These are phyloP conservation scores for Crataegus laevigata DNA, from an alignment of 306 rosid genomes.

Conservation along the genomic window DNA sequence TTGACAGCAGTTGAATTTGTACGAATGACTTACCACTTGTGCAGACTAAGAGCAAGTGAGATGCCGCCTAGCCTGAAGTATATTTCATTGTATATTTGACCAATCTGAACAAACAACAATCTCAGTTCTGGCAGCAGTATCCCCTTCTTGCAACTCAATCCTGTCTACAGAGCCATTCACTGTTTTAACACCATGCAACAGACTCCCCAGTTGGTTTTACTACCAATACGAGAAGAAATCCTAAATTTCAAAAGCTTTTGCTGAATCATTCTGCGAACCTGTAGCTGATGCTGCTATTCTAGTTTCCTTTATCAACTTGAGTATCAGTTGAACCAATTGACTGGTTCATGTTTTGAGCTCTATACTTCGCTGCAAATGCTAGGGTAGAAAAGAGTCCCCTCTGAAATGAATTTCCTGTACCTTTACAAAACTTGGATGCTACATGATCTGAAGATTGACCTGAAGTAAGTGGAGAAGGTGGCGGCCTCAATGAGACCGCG, in stretches of 20 bases:
- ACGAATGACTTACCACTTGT: neutral
- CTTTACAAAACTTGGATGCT: constrained; percentile 36
- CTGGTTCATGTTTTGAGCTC: neutral
- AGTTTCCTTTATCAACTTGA: neutral
- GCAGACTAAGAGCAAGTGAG: neutral
- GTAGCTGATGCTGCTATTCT: neutral
- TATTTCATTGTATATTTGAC: neutral
- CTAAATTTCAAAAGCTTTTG: constrained; percentile 22
- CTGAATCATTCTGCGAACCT: constrained; percentile 18
- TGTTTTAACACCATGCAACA: neutral
- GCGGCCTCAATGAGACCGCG: constrained; percentile 19
- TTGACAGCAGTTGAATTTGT: neutral
- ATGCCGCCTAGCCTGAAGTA: neutral
- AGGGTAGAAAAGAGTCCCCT: constrained; percentile 55
- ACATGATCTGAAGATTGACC: constrained; percentile 33
- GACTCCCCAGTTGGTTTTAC: neutral
- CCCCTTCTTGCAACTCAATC: neutral
- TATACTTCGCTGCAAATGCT: constrained; percentile 52
- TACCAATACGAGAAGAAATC: constrained; percentile 9
- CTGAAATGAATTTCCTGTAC: constrained; percentile 38
- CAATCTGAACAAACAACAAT: neutral
- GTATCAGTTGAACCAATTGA: neutral
- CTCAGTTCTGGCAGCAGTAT: neutral
- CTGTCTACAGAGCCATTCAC: neutral
- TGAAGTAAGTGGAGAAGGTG: constrained; percentile 26